A percentile compares a stretch with the other conserved stretches of the same genome.
Evolutionary conservation across 2,329 filamentous ascomycete species (phyloP).

Genomic region (Microdochium nivale): DNA sequence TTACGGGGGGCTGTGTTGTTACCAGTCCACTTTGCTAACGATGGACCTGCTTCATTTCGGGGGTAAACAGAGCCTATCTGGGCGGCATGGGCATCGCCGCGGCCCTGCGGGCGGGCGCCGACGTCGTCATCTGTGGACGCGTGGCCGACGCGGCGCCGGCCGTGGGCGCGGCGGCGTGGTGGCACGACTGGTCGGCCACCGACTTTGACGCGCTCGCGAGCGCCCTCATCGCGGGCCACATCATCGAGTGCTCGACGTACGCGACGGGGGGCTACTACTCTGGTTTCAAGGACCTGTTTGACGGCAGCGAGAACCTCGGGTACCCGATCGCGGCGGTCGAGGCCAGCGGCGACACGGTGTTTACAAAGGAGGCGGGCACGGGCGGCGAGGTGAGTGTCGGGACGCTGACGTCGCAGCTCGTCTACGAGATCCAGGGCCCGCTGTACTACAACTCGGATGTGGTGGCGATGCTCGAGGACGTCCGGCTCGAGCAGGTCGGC

Average conservation of each 20-base stretch:
- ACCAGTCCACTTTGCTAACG: too few relatives aligned
- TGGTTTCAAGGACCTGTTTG: slow-evolving; percentile 15
- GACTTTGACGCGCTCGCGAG: slow-evolving; percentile 11
- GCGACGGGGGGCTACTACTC: slow-evolving; percentile 19
- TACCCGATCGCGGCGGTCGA: slow-evolving; percentile 8
- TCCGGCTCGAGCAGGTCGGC: slow-evolving; percentile 33
- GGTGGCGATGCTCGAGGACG: slow-evolving; percentile 19
- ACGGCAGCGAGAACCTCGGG: slow-evolving; percentile 12
- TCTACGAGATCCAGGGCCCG: slow-evolving; percentile 27
- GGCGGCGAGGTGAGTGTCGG: slow-evolving; percentile 12
- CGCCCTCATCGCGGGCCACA: slow-evolving; percentile 12
- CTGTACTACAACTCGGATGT: slow-evolving; percentile 26
- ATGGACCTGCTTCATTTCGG: too few relatives aligned
- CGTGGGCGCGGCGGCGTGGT: slow-evolving; percentile 11
- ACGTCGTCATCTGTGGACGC: slow-evolving; percentile 13
- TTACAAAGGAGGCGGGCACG: slow-evolving; percentile 13
- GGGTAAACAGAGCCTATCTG: slow-evolving; percentile 21
- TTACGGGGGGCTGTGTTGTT: too few relatives aligned
- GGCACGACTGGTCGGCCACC: slow-evolving; percentile 9
- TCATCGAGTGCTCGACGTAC: slow-evolving; percentile 16
- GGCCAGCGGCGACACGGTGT: neutral
- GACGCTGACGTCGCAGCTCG: slow-evolving; percentile 16
- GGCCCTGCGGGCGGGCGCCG: slow-evolving; percentile 8
- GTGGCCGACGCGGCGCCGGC: slow-evolving; percentile 11
- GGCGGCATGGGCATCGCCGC: slow-evolving; percentile 21